These are phyloP conservation scores for Sarcodon sp. DNA, from an alignment of 768 basidiomycete genomes.

Conservation along the genomic window DNA sequence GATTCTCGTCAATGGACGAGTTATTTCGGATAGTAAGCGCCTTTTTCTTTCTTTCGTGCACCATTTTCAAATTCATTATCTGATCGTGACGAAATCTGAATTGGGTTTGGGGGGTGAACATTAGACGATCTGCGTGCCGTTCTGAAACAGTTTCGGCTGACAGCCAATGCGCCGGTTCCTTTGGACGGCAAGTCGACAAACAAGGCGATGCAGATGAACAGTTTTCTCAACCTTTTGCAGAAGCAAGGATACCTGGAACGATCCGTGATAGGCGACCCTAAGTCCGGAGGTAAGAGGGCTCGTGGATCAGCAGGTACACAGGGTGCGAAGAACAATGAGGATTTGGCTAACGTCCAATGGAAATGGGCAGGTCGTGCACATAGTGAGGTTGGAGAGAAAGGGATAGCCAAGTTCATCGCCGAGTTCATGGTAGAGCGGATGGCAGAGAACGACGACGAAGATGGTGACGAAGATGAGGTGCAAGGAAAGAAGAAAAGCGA, in stretches of 20 bases:
- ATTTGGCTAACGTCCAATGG: constrained; percentile 49
- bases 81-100: not conserved
- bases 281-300: constrained; percentile 37
- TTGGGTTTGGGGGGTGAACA: not conserved
- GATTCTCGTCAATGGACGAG: constrained; percentile 70
- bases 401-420: constrained; percentile 61
- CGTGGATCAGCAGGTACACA: constrained; percentile 31
- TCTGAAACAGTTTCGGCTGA: constrained; percentile 58
- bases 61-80: not conserved
- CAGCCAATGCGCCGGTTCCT: constrained; percentile 31
- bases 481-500: constrained; percentile 10
- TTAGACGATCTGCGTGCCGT: constrained; percentile 62
- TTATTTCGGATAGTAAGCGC: constrained; percentile 60
- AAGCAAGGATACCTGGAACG: constrained; percentile 76
- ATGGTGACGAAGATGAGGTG: constrained; percentile 11
- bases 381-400: constrained; percentile 73
- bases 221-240: constrained; percentile 48
- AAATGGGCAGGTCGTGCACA: constrained; percentile 77
- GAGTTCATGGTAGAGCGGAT: constrained; percentile 57
- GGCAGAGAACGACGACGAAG: constrained; percentile 11
- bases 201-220: constrained; percentile 43
- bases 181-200: constrained; percentile 38
- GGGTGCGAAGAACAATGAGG: constrained; percentile 20
- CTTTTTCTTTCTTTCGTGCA: not conserved
- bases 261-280: constrained; percentile 33